Base-by-base conservation (phyloP, 495 filamentous ascomycete species). In the Xylaria longipes region DNA sequence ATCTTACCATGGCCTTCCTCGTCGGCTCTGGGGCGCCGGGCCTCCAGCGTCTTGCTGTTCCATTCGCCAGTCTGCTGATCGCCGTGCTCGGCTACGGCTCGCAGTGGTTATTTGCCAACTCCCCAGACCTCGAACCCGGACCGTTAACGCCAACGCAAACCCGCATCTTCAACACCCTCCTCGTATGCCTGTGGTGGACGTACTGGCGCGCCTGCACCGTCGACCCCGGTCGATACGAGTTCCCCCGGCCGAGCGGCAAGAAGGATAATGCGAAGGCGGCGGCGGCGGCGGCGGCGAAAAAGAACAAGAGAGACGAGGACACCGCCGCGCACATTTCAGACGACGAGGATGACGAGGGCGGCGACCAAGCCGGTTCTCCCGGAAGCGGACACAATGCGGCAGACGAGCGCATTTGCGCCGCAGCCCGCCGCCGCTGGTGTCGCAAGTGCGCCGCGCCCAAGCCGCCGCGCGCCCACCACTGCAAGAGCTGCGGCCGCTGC, bases 381-480 rank as follows among this genome's bases (percentile, higher is more conserved):
- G 68, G n/a, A 72, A 33, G 57, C 37, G 22, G 68, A 70, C 29
- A 58, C 64, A 29, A 33, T 65, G 39, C 75, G 84, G 2, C 79
- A 81, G 37, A 77, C 78, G 35, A 68, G 71, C 5, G 79, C 71
- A 25, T 35, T 17, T 20, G 29, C 33, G 52, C 48, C 52, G 25
- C 71, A 69, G 5, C 31, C 64, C 39, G 71, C 56, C 50, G 64
- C 31, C 78, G 84, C 43, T 98, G 94, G 93, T 99, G 96, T 80
- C 90, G 89, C 76, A 97, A 93, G 81, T 99, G 96, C 78, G 83
- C 90, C 58, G 88, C 89, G 15, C 88, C 87, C 22, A 98, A 98
- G 75, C 94, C 97, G 12, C 92, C 92, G 8, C 86, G 96, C 63
- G 88, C 94, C 50, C 97, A 99, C 83, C 96, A 99, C 83, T 99